Base-by-base conservation (phyloP, 1,284 basidiomycete genomes). In the Microbotryomycetes sp. region DNA sequence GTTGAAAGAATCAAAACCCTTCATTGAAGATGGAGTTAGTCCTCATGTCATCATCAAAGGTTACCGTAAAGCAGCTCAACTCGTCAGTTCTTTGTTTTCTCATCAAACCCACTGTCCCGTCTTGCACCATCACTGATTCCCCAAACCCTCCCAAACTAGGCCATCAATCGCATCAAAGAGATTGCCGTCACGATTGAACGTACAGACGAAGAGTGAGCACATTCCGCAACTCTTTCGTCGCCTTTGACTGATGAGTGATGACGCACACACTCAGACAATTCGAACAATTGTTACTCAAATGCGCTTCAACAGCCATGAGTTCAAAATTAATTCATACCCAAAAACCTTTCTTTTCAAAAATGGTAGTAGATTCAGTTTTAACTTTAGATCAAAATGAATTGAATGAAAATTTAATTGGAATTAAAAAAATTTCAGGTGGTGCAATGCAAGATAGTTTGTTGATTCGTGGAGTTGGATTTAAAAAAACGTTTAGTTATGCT, bases 401-500 rank as follows among this genome's bases (percentile, higher is more conserved):
- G 53, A 92, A 99, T 76, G 92, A 97, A 76, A 90, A 87, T 25
- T 82, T 98, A 70, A 98, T 99, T 71, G 96, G 96, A 29, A 88
- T 97, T 71, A 99, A 99, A 80, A 97, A 97, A 80, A 89, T 99
- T 53, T 86, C 96, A n/a, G 96, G 96, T 59, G 96, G 96, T 57
- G 96, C 90, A 63, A 91, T 97, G 87, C 68, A 78, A 77, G 96
- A 99, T 76, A 96, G 92, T 3, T 80, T 89, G 57, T 83, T 93
- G 59, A 82, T 93, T 73, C 79, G 80, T 60, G 96, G 96, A 57
- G 96, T 99, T 49, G 87, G 96, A 0, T 99, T 98, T 85, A 97
- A 97, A 77, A 99, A 98, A 81, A 98, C 96, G 0, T 99, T 99
- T 78, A 93, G 92, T 3, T 99, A 99, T 73, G 96, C 96, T 49